phyloP scores from a whole-genome alignment of 768 basidiomycete genomes.

The Paxillus ammoniavirescens region DNA sequence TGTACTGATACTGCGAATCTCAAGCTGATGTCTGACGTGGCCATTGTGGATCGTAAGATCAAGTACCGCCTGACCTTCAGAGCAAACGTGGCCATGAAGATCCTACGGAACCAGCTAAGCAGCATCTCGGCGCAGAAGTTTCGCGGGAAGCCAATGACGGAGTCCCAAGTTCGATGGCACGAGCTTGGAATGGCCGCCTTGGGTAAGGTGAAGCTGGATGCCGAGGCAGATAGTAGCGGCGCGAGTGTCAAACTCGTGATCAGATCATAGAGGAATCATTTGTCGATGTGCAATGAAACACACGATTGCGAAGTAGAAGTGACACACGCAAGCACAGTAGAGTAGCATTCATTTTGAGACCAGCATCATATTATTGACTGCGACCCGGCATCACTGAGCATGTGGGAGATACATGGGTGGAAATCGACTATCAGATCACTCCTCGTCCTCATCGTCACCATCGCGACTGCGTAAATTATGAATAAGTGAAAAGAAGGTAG shows the following conservation, averaged over 20 bases:
- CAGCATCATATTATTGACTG: constrained; percentile 8
- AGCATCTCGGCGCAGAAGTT: constrained; percentile 64
- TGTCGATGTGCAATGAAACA: background rate
- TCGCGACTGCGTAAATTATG: constrained; percentile 33
- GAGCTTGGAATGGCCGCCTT: constrained; percentile 64
- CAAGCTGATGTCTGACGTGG: constrained; percentile 70
- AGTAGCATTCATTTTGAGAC: background rate
- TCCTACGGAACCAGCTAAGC: constrained; percentile 64
- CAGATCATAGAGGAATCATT: constrained; percentile 12
- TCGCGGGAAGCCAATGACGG: constrained; percentile 56
- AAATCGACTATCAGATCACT: constrained; percentile 22
- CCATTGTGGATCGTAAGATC: constrained; percentile 83
- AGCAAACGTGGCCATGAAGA: constrained; percentile 75
- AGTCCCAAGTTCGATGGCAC: constrained; percentile 69
- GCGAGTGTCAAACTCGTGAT: constrained; percentile 13
- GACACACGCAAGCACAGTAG: background rate
- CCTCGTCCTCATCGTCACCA: constrained; percentile 58
- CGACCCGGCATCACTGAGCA: background rate
- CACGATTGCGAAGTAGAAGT: background rate
- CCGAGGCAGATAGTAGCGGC: constrained; percentile 16
- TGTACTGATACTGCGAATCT: background rate
- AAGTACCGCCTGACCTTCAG: constrained; percentile 69
- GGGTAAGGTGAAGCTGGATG: constrained; percentile 46
- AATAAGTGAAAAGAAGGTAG: background rate
- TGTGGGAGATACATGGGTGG: constrained; percentile 1